These are phyloP conservation scores for Solanum aculeatissimum DNA, from an alignment of 305 asterid species.

Conservation along the genomic window DNA sequence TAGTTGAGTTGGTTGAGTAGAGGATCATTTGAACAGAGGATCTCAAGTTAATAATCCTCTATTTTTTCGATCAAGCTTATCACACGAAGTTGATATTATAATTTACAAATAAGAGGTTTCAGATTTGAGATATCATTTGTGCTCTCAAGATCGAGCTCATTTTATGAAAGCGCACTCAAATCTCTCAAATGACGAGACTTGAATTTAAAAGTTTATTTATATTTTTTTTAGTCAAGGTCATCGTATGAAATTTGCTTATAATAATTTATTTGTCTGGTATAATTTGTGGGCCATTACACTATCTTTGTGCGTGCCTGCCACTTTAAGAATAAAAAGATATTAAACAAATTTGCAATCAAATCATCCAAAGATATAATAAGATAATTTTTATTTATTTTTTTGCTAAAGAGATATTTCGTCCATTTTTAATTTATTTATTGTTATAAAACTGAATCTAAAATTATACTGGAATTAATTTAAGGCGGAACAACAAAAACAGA, in stretches of 20 bases:
- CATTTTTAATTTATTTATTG: background rate
- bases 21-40: background rate
- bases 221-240: fast-evolving
- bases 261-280: background rate
- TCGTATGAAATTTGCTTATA: background rate
- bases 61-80: background rate
- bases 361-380: background rate
- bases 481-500: too few relatives aligned
- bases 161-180: background rate
- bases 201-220: fast-evolving
- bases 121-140: background rate
- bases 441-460: too few relatives aligned
- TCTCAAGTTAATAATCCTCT: background rate
- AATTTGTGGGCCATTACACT: background rate
- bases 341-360: background rate
- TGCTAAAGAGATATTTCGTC: background rate
- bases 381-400: background rate
- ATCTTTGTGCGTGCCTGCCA: background rate
- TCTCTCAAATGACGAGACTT: background rate
- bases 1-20: background rate
- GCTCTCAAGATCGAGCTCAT: fast-evolving
- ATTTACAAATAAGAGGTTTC: background rate
- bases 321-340: background rate
- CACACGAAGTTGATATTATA: too few relatives aligned
- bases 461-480: too few relatives aligned